phyloP scores from a whole-genome alignment of 345 rosid species.

The Populus nigra region DNA sequence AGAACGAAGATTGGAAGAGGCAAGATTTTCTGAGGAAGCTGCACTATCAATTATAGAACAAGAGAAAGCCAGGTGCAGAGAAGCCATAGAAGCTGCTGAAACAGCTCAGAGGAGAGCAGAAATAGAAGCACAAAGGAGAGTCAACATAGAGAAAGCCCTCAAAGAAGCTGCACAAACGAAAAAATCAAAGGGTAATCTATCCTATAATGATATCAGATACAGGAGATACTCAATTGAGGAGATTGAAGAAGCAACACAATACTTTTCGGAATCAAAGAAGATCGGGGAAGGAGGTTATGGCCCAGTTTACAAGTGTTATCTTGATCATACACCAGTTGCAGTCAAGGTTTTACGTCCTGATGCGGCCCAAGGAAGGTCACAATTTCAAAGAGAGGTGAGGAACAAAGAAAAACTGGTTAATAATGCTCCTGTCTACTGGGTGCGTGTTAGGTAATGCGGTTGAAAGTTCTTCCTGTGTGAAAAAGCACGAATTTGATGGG shows the following conservation, averaged over 20 bases:
- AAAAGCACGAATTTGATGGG: too few relatives aligned
- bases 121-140: slow-evolving; percentile 56
- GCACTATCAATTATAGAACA: slow-evolving; percentile 49
- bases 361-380: slow-evolving; percentile 93
- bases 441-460: too few relatives aligned
- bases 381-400: slow-evolving; percentile 85
- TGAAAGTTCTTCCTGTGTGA: too few relatives aligned
- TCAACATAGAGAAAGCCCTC: slow-evolving; percentile 43
- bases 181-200: slow-evolving; percentile 28
- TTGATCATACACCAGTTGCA: slow-evolving; percentile 84
- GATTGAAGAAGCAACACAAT: slow-evolving; percentile 72
- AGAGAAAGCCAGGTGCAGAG: slow-evolving; percentile 60
- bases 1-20: slow-evolving; percentile 55
- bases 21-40: slow-evolving; percentile 56
- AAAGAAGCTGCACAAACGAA: slow-evolving; percentile 52
- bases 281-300: slow-evolving; percentile 99
- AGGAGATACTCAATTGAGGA: slow-evolving; percentile 74
- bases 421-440: not conserved
- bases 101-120: slow-evolving; percentile 62
- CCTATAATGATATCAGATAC: slow-evolving; percentile 42
- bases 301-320: slow-evolving; percentile 72
- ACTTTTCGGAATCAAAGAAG: slow-evolving; percentile 47
- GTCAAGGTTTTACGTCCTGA: slow-evolving; percentile 86
- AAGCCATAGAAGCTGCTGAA: slow-evolving; percentile 66
- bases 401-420: not conserved